A percentile compares a stretch with the other conserved stretches of the same genome.
phyloP scores from a whole-genome alignment of 2,329 filamentous ascomycete genomes.

The Zasmidium citrigriseum region DNA sequence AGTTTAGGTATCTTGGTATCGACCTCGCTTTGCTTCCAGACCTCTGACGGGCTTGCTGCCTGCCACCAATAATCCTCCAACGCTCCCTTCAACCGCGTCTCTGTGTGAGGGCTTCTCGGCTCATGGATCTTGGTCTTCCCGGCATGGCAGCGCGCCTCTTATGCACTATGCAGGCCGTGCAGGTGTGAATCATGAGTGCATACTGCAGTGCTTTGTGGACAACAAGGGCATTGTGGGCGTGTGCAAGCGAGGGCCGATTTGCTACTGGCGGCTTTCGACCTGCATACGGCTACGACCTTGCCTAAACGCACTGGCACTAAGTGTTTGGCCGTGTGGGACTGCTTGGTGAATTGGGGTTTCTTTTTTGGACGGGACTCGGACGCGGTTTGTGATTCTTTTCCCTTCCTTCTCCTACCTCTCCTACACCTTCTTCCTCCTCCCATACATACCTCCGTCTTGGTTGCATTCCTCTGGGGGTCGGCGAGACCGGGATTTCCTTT shows the following conservation, averaged over 20 bases:
- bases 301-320: too few relatives aligned
- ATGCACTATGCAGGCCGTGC: not conserved
- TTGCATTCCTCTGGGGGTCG: not conserved
- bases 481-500: not conserved
- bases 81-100: not conserved
- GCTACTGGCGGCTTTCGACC: too few relatives aligned
- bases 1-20: not conserved
- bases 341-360: too few relatives aligned
- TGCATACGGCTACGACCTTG: not conserved
- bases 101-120: not conserved
- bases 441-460: not conserved
- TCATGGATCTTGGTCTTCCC: not conserved
- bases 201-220: not conserved
- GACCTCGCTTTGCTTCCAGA: not conserved
- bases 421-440: not conserved
- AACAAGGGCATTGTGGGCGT: too few relatives aligned
- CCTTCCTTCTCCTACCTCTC: not conserved
- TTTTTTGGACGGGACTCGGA: too few relatives aligned
- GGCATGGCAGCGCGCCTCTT: too few relatives aligned
- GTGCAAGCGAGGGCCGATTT: too few relatives aligned
- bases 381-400: not conserved
- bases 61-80: too few relatives aligned
- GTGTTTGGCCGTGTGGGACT: too few relatives aligned
- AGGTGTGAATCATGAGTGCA: not conserved
- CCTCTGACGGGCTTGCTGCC: not conserved